Evolutionary conservation across 495 filamentous ascomycete genomes (phyloP), one percentile per base, ranked within the genome.

Genomic region (Penicillium daleae): DNA sequence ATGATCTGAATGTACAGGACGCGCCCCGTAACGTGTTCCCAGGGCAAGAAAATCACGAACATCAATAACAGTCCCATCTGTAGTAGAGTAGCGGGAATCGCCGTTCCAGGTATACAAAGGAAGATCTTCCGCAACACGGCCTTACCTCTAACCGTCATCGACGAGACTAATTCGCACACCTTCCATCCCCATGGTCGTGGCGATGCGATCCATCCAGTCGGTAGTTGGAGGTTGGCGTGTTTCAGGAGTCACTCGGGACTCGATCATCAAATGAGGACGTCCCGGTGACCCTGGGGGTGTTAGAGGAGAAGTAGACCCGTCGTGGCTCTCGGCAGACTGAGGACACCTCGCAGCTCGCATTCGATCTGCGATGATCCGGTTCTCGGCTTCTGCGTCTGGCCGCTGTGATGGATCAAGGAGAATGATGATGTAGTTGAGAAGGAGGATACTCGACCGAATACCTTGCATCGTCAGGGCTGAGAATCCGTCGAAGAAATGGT

Each of bases 131-230:
- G 8, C 24, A 26, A 50, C 21, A 50, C 0, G 10, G 6, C 3
- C 24, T 10, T 27, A 27, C 6, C 21, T 15, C 26, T 52, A 49
- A 10, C 42, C 42, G 32, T 56, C 56, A 32, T 63, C 56, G 31
- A 69, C 40, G 33, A 72, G 31, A 37, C 59, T 59, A 15, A 71
- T 59, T 21, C 65, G 59, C 10, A 72, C 69, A 2, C 69, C 69
- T 33, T 63, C 66, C 59, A 75, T 57, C 5, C 72, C 72, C 65
- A 73, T 73, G 13, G 68, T 71, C n/a, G 63, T 65, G 6, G 64
- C 63, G 33, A 75, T 65, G 22, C 57, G 64, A 35, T 73, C 72
- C 68, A 69, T 73, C 74, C 74, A 74, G 29, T 70, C 64, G 2
- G 66, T 70, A 8, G 66, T 71, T 0, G 68, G 71, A 10, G 66